Conservation (phyloP, 2,329 filamentous ascomycete genomes). For the Epichloe scottii region DNA sequence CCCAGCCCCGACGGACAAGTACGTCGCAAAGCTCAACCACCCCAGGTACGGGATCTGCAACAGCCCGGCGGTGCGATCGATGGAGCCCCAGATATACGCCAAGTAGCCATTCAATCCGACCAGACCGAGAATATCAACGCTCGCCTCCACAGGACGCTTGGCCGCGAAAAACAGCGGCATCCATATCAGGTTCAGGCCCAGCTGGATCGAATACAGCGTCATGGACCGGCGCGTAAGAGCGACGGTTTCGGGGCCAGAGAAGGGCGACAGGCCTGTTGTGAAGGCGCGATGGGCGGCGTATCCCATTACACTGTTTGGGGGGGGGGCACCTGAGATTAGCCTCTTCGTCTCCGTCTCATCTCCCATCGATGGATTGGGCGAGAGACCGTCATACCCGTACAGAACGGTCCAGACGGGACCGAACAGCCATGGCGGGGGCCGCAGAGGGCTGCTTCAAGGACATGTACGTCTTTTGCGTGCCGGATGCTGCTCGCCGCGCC, state of each 20-base stretch:
- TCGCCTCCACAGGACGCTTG: slow-evolving; percentile 59
- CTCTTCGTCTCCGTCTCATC: neutral
- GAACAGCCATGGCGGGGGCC: slow-evolving; percentile 49
- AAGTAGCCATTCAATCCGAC: slow-evolving; percentile 62
- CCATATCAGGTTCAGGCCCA: slow-evolving; percentile 76
- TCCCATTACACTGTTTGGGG: slow-evolving; percentile 54
- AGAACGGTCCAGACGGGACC: slow-evolving; percentile 54
- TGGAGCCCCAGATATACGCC: slow-evolving; percentile 60
- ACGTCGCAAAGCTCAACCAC: slow-evolving; percentile 82
- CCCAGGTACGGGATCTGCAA: slow-evolving; percentile 68
- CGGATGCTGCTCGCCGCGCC: slow-evolving; percentile 28
- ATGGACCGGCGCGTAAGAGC: slow-evolving; percentile 50
- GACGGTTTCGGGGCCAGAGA: slow-evolving; percentile 39
- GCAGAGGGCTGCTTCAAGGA: slow-evolving; percentile 54
- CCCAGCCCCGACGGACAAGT: slow-evolving; percentile 60
- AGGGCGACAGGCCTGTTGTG: slow-evolving; percentile 46
- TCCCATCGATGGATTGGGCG: neutral
- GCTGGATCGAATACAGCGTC: slow-evolving; percentile 74
- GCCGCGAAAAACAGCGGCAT: slow-evolving; percentile 87
- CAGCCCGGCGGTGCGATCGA: slow-evolving; percentile 63
- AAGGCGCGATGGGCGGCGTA: slow-evolving; percentile 76
- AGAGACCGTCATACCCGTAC: slow-evolving; percentile 40
- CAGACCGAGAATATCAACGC: slow-evolving; percentile 61
- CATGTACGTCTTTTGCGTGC: slow-evolving; percentile 50
- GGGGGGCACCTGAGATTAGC: neutral